Percentiles rank a stretch among this genome's conserved stretches.
Evolutionary conservation across 148 eudicot species (phyloP).

Genomic region (Chenopodium album): DNA sequence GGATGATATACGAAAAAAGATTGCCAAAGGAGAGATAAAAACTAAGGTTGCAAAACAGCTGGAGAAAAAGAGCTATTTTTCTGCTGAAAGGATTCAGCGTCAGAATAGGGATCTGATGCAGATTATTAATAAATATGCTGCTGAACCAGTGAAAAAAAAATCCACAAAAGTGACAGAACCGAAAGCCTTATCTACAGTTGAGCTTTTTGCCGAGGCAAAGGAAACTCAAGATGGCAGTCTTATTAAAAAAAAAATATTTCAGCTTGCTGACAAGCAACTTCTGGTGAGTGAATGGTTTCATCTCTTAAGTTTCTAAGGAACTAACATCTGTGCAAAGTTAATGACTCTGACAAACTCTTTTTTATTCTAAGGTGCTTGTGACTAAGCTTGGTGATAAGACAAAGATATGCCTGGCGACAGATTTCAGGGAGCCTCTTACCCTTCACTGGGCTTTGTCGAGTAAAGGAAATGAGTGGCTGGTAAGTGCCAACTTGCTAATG

Average conservation of each 20-base stretch:
- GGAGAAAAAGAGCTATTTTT: constrained; percentile 42
- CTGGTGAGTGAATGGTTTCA: constrained; percentile 55
- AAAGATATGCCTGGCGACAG: constrained; percentile 62
- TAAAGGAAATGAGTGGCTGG: constrained; percentile 79
- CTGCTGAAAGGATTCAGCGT: constrained; percentile 63
- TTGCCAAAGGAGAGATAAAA: constrained; percentile 63
- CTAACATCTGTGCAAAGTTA: neutral
- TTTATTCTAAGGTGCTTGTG: constrained; percentile 59
- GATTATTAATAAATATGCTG: constrained; percentile 51
- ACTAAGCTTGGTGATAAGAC: constrained; percentile 60
- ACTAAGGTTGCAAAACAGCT: constrained; percentile 67
- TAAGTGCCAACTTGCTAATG: constrained; percentile 36
- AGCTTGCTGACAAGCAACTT: constrained; percentile 70
- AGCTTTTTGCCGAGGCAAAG: constrained; percentile 52
- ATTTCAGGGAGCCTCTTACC: constrained; percentile 58
- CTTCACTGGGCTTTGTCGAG: constrained; percentile 96
- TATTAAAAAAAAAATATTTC: constrained; percentile 53
- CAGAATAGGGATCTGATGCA: constrained; percentile 72
- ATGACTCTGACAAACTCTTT: constrained; percentile 4
- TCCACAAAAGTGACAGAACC: constrained; percentile 34
- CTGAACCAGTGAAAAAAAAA: constrained; percentile 33
- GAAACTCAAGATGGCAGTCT: constrained; percentile 51
- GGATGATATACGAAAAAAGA: constrained; percentile 66
- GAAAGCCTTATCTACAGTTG: constrained; percentile 52
- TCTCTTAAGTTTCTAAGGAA: neutral